Evolutionary conservation across 805 yeast species (phyloP), one percentile per base, ranked within the genome.

Genomic region (Schwanniomyces vanrijiae): DNA sequence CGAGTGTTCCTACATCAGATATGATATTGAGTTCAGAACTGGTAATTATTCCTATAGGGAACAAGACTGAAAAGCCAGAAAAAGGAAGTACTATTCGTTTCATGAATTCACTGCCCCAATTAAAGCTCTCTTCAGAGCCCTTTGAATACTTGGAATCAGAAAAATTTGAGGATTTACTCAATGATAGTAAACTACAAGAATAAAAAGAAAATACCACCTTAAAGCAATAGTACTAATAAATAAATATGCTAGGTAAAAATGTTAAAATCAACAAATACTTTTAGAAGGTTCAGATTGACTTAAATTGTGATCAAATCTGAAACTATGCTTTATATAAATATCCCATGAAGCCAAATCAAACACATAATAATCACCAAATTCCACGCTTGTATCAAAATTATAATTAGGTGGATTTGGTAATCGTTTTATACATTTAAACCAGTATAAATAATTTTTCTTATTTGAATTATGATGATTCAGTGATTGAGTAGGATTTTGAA

Each of bases 281-380:
- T 51, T 45, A n/a, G 68, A 57, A 11, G 75, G 73, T 39, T 54
- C 61, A 7, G 55, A 42, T 45, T 66, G 69, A 49, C 69, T 59
- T 44, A 65, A 54, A 34, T 53, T 60, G 18, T 56, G 55, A 45
- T 73, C 77, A 47, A 71, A 65, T 49, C 59, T 67, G 57, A 70
- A 69, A 4, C 67, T 71, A 52, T 60, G 53, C 50, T 71, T 72
- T 28, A 64, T 54, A 45, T 62, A 65, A 10, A 69, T 68, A 42
- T 73, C 77, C 78, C 78, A 73, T 10, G 64, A 49, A 24, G 58
- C 54, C 47, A 71, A 63, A 55, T 72, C 77, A 56, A 73, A 73
- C 16, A 71, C 71, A 46, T 68, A 69, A 53, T 61, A 73, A 47
- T 73, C 76, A 1, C 75, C 75, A 42, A 60, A 52, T 40, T 68